phyloP scores from a whole-genome alignment of 306 rosid genomes.

The Spatholobus suberectus region DNA sequence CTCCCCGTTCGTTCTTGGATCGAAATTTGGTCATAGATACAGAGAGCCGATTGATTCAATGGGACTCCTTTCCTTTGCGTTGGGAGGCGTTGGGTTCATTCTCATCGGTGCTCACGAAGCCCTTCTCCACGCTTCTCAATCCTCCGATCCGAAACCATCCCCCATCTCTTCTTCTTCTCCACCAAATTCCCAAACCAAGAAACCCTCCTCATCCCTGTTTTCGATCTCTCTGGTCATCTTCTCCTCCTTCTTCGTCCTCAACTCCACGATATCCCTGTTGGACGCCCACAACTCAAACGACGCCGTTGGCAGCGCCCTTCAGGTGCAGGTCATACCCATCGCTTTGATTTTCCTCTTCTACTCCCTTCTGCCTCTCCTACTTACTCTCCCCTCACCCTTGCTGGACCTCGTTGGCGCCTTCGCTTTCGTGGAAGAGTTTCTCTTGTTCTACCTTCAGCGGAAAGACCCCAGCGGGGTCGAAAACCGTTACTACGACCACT shows the following conservation, averaged over 20 bases:
- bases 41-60: conserved; percentile 32
- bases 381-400: conserved; percentile 48
- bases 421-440: conserved; percentile 77
- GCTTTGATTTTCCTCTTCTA: conserved; percentile 65
- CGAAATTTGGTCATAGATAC: not conserved
- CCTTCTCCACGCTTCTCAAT: conserved; percentile 17
- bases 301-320: conserved; percentile 71
- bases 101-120: conserved; percentile 67
- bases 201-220: conserved; percentile 31
- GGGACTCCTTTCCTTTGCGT: conserved; percentile 61
- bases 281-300: conserved; percentile 65
- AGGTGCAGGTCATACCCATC: conserved; percentile 60
- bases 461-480: conserved; percentile 77
- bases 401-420: conserved; percentile 55
- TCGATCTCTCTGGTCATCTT: conserved; percentile 44
- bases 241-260: conserved; percentile 53
- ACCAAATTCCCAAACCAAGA: conserved; percentile 28
- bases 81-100: conserved; percentile 67
- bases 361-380: conserved; percentile 54
- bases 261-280: conserved; percentile 58
- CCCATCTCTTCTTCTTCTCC: conserved; percentile 38
- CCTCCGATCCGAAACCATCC: conserved; percentile 11
- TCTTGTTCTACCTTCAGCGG: conserved; percentile 75
- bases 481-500: conserved; percentile 76
- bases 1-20: not conserved